Conservation (phyloP, 2,329 filamentous ascomycete species). For the Aspergillus uvarum region DNA sequence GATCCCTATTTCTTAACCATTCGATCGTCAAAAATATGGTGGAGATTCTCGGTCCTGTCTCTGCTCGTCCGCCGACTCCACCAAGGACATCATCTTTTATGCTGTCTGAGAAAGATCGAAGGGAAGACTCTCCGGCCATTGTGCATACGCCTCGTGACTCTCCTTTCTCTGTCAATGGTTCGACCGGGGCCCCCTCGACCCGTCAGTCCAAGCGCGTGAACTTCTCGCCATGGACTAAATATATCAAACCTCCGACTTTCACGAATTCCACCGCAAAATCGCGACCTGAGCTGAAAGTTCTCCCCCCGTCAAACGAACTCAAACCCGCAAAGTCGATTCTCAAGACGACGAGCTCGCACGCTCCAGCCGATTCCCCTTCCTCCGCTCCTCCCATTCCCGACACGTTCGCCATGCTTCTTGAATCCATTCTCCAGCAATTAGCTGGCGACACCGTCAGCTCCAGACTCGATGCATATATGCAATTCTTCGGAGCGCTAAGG, state of each 20-base stretch:
- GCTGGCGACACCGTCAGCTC: conserved; percentile 70
- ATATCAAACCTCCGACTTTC: conserved; percentile 49
- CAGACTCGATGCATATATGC: conserved; percentile 82
- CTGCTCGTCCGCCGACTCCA: conserved; percentile 57
- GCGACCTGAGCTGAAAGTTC: conserved; percentile 47
- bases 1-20: conserved; percentile 17
- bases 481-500: conserved; percentile 72
- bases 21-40: conserved; percentile 39
- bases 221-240: conserved; percentile 60
- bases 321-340: conserved; percentile 73
- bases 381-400: conserved; percentile 51
- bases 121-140: conserved; percentile 34
- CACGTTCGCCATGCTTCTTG: conserved; percentile 75
- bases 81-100: conserved; percentile 45
- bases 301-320: conserved; percentile 52
- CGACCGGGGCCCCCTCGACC: conserved; percentile 37
- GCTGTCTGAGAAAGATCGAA: conserved; percentile 37
- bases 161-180: conserved; percentile 41
- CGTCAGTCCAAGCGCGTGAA: conserved; percentile 58
- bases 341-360: conserved; percentile 59
- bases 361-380: conserved; percentile 43
- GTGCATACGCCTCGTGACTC: conserved; percentile 45
- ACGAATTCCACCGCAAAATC: conserved; percentile 29
- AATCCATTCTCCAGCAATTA: conserved; percentile 79
- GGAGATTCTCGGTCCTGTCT: conserved; percentile 48